These are phyloP conservation scores for Blechomonas ayalai DNA, from an alignment of 208 protist genomes.

Conservation along the genomic window DNA sequence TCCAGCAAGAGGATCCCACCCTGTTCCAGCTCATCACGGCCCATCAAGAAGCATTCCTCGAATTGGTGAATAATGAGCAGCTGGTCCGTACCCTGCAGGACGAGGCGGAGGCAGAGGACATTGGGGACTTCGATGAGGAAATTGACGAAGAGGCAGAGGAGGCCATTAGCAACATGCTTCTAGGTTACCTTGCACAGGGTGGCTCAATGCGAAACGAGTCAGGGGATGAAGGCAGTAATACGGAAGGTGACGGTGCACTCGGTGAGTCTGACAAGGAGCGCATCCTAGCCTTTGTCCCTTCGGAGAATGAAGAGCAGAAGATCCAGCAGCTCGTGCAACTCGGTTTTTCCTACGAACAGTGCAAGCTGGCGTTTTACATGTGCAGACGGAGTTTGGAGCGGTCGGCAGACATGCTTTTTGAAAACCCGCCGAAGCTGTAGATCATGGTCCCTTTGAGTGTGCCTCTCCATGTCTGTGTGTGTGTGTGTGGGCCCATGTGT, in stretches of 20 bases:
- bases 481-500: no score
- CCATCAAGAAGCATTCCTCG: conserved; percentile 70
- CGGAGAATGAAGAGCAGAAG: conserved; percentile 74
- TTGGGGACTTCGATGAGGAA: conserved; percentile 10
- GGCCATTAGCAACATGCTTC: conserved; percentile 7
- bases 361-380: conserved; percentile 77
- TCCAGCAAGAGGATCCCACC: conserved; percentile 53
- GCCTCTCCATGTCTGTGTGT: no score
- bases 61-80: conserved; percentile 70
- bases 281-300: conserved; percentile 51
- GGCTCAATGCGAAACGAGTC: not conserved
- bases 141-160: conserved; percentile 23
- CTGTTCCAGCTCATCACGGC: conserved; percentile 74
- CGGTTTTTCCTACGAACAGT: conserved; percentile 77
- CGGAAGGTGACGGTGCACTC: not conserved
- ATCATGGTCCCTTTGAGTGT: no score
- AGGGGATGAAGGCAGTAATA: not conserved
- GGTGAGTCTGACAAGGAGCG: conserved; percentile 5
- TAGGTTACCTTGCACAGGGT: conserved; percentile 14
- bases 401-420: conserved; percentile 83
- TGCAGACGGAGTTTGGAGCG: conserved; percentile 73
- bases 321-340: conserved; percentile 78
- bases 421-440: conserved; percentile 73
- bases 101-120: conserved; percentile 15
- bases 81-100: conserved; percentile 28